Conservation (phyloP, 192 early-diverging fungal species). For the Borealophlyctis nickersoniae region DNA sequence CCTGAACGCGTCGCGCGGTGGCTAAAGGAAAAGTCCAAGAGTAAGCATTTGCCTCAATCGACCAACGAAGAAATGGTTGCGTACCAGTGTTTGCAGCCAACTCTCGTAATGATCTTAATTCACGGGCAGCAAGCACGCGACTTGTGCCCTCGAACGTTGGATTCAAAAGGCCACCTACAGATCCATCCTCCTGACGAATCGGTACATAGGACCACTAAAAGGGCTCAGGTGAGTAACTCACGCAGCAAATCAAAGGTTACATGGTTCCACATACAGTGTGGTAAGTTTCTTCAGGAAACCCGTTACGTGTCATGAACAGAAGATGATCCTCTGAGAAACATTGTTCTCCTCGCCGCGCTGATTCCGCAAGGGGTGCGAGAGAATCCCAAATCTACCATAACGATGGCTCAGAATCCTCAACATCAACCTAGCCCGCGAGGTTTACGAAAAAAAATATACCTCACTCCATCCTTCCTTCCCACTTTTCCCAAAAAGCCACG, state of each 20-base stretch:
- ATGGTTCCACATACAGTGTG: slow-evolving; percentile 10
- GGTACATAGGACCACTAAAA: slow-evolving; percentile 24
- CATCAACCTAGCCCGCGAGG: neutral
- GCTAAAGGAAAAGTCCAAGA: slow-evolving; percentile 11
- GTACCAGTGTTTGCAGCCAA: neutral
- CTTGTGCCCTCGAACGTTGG: slow-evolving; percentile 19
- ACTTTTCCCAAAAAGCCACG: slow-evolving; percentile 25
- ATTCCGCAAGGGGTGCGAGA: neutral
- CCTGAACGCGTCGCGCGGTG: slow-evolving; percentile 8
- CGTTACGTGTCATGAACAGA: slow-evolving; percentile 29
- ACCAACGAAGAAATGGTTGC: no score
- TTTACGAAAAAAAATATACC: neutral
- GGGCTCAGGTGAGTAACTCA: neutral
- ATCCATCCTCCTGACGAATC: slow-evolving; percentile 27
- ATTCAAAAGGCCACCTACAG: slow-evolving; percentile 27
- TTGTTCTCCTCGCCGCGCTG: slow-evolving; percentile 2
- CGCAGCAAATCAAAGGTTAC: neutral
- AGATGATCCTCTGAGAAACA: slow-evolving; percentile 18
- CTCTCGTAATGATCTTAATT: neutral
- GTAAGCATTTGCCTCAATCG: slow-evolving; percentile 3
- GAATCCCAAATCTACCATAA: slow-evolving; percentile 29
- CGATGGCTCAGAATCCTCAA: slow-evolving; percentile 3
- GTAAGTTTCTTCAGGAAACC: slow-evolving; percentile 30
- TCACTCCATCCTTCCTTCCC: slow-evolving; percentile 27
- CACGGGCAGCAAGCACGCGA: neutral